These are phyloP conservation scores for Paraphaeosphaeria minitans DNA, from an alignment of 2,329 filamentous ascomycete species.

Conservation along the genomic window DNA sequence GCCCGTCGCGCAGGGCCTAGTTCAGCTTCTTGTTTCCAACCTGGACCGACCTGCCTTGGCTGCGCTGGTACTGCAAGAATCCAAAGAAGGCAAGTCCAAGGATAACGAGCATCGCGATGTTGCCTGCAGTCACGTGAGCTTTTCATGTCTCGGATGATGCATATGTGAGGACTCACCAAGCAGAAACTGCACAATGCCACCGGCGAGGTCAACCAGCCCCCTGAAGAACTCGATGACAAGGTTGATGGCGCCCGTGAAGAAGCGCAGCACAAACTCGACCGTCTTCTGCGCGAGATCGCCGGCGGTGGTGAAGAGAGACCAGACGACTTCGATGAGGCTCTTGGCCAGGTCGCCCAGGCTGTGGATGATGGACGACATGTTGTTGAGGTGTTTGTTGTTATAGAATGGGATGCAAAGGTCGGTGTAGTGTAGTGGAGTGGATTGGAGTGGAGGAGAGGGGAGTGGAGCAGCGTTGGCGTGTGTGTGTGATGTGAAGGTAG, in stretches of 20 bases:
- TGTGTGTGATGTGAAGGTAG: not conserved
- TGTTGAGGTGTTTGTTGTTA: conserved; percentile 7
- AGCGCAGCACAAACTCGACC: conserved; percentile 33
- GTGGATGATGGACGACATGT: conserved; percentile 41
- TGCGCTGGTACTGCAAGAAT: conserved; percentile 46
- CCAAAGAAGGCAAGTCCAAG: conserved; percentile 38
- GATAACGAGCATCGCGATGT: conserved; percentile 42
- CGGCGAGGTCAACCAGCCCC: conserved; percentile 40
- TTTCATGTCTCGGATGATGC: not conserved
- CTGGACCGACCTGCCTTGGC: conserved; percentile 41
- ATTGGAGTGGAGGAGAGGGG: not conserved
- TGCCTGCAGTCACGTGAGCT: conserved; percentile 31
- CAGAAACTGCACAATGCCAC: conserved; percentile 41
- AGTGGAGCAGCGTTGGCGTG: not conserved
- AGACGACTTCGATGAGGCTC: conserved; percentile 41
- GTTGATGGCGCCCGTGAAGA: conserved; percentile 33
- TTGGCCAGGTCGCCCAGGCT: conserved; percentile 40
- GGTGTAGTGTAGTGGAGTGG: not conserved
- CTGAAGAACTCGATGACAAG: conserved; percentile 41
- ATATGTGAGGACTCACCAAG: conserved; percentile 28
- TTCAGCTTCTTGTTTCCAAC: conserved; percentile 47
- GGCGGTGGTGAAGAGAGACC: conserved; percentile 44
- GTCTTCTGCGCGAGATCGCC: conserved; percentile 39
- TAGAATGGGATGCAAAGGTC: conserved; percentile 6
- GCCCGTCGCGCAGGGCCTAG: conserved; percentile 17